Evolutionary conservation across 306 rosid species (phyloP).

Genomic region (Dryas octopetala): DNA sequence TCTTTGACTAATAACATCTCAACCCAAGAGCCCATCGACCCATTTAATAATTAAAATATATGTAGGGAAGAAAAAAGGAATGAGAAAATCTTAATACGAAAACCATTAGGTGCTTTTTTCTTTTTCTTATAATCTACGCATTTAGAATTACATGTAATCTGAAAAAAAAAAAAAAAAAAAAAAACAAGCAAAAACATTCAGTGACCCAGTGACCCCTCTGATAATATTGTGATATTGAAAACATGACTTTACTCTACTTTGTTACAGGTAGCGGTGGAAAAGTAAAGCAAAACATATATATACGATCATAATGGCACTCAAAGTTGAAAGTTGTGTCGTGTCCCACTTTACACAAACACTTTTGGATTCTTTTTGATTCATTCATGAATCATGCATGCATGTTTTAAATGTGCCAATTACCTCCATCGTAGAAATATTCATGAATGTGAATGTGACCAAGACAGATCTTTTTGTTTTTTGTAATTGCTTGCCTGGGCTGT

Average conservation of each 20-base stretch:
- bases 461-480: background rate
- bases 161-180: background rate
- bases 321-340: background rate
- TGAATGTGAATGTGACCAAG: background rate
- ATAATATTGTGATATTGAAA: background rate
- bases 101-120: too few relatives aligned
- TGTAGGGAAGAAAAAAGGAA: too few relatives aligned
- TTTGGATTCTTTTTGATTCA: background rate
- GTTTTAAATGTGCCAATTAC: conserved; percentile 23
- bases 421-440: background rate
- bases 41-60: too few relatives aligned
- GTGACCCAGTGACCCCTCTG: too few relatives aligned
- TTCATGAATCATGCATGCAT: conserved; percentile 21
- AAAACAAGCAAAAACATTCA: too few relatives aligned
- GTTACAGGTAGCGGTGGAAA: background rate
- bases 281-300: too few relatives aligned
- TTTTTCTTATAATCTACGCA: background rate
- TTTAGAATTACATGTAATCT: background rate
- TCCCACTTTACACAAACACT: conserved; percentile 14
- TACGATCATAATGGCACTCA: background rate
- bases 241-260: background rate
- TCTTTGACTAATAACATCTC: too few relatives aligned
- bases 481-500: background rate
- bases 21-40: too few relatives aligned
- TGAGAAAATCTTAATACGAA: too few relatives aligned